Conservation (phyloP, 2,329 filamentous ascomycete species). For the Aspergillus sclerotialis region DNA sequence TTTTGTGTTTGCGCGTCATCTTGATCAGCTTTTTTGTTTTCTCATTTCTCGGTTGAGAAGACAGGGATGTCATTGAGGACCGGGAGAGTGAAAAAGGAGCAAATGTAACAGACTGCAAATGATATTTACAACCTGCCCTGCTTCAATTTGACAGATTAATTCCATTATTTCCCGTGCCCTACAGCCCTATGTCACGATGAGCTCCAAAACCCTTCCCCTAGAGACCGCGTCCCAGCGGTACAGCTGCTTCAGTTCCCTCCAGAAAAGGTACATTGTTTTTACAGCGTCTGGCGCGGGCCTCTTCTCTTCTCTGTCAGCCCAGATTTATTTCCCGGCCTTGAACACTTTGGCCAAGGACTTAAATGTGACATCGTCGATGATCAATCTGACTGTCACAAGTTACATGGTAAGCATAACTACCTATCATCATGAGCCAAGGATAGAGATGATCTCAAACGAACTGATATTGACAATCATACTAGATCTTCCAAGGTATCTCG, state of each 20-base stretch:
- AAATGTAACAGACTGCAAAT: no score
- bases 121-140: constrained; percentile 1
- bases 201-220: constrained; percentile 5
- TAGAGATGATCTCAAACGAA: background rate
- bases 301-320: constrained; percentile 31
- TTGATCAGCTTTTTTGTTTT: no score
- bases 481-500: constrained; percentile 44
- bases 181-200: constrained; percentile 2
- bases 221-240: constrained; percentile 3
- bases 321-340: constrained; percentile 36
- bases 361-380: constrained; percentile 15
- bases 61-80: no score
- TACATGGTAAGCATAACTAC: constrained; percentile 16
- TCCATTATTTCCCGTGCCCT: constrained; percentile 1
- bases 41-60: no score
- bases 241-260: constrained; percentile 6
- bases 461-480: constrained; percentile 3
- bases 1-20: no score
- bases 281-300: constrained; percentile 31
- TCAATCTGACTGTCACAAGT: constrained; percentile 26
- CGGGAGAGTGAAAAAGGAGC: no score
- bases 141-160: background rate
- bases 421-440: background rate
- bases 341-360: constrained; percentile 20
- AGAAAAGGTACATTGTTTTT: constrained; percentile 26